Percentiles rank a stretch among this genome's conserved stretches.
Conservation (phyloP, 495 filamentous ascomycete genomes). For the Staphylotrichum tortipilum region DNA sequence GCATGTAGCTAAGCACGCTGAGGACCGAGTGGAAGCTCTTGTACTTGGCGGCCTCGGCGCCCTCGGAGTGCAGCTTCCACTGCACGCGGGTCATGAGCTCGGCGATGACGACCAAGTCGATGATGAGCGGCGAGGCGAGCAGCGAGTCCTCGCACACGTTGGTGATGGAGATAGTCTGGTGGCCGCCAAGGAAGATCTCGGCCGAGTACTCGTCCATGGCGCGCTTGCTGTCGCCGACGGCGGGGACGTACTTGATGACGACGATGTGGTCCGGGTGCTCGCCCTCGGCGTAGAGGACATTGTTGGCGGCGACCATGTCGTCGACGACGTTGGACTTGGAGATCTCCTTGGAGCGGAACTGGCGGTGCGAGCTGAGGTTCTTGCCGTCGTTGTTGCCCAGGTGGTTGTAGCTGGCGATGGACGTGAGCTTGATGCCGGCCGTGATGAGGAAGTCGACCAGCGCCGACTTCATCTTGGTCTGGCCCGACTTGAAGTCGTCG, state of each 20-base stretch:
- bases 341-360: slow-evolving; percentile 99
- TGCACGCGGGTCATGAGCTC: slow-evolving; percentile 98
- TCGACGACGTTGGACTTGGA: slow-evolving; percentile 98
- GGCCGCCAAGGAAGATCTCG: slow-evolving; percentile 98
- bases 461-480: slow-evolving; percentile 99
- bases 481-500: slow-evolving; percentile 99
- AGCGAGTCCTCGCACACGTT: slow-evolving; percentile 99
- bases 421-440: slow-evolving; percentile 97
- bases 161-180: slow-evolving; percentile 96
- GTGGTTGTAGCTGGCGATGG: slow-evolving; percentile 98
- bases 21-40: slow-evolving; percentile 95
- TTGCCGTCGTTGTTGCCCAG: slow-evolving; percentile 99
- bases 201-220: slow-evolving; percentile 98
- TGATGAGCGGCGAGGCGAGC: slow-evolving; percentile 94
- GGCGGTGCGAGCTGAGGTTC: slow-evolving; percentile 93
- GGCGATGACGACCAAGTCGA: slow-evolving; percentile 82
- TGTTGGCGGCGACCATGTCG: slow-evolving; percentile 97
- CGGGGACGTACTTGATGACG: slow-evolving; percentile 98
- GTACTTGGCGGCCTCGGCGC: slow-evolving; percentile 55
- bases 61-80: slow-evolving; percentile 61
- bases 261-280: slow-evolving; percentile 87
- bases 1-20: slow-evolving; percentile 97
- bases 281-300: slow-evolving; percentile 75
- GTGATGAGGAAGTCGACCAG: slow-evolving; percentile 98
- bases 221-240: slow-evolving; percentile 98